Evolutionary conservation across 192 early-diverging fungal species (phyloP), one percentile per base, ranked within the genome.

Genomic region (Linnemannia exigua): DNA sequence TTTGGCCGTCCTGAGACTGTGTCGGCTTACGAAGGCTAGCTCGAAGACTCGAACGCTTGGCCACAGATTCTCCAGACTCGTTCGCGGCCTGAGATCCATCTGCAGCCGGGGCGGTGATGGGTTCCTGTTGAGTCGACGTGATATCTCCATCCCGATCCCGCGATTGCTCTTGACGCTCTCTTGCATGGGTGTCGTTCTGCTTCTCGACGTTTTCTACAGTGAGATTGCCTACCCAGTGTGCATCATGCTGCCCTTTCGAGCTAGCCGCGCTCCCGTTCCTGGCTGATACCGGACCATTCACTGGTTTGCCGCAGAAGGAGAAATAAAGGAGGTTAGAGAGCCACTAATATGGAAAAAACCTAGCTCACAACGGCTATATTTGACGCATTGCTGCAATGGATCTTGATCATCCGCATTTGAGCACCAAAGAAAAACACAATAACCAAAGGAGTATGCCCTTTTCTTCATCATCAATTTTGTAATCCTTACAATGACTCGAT

Each of bases 131-230:
- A 46, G 44, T n/a, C 14, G 20, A 38, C 0, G 22, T 48, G 70
- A n/a, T 15, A 17, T 38, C n/a, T 28, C 15, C 22, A 46, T 71
- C 44, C 38, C 6, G 38, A 38, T 71, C 38, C 22, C 52, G 35
- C 31, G 54, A 52, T 36, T 36, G 48, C 47, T 67, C 63, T 20
- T 33, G 52, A 9, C 75, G 74, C 17, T 75, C 72, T 25, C 75
- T 44, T 19, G 71, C 80, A 25, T 81, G 73, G 31, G 80, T 51
- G 33, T 52, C 61, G 50, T 71, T 81, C 31, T 71, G 73, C 73
- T 52, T 68, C 58, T 81, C 67, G n/a, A 81, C 70, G 36, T 75
- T 81, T 12, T 67, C 68, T 17, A 75, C 35, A n/a, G 74, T 81
- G 37, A 75, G 51, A 61, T 76, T 69, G 20, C 68, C 74, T 2